Percentiles rank a stretch among this genome's conserved stretches.
These are phyloP conservation scores for Phytopythium mirpurense DNA, from an alignment of 352 stramenopile species.

Conservation along the genomic window DNA sequence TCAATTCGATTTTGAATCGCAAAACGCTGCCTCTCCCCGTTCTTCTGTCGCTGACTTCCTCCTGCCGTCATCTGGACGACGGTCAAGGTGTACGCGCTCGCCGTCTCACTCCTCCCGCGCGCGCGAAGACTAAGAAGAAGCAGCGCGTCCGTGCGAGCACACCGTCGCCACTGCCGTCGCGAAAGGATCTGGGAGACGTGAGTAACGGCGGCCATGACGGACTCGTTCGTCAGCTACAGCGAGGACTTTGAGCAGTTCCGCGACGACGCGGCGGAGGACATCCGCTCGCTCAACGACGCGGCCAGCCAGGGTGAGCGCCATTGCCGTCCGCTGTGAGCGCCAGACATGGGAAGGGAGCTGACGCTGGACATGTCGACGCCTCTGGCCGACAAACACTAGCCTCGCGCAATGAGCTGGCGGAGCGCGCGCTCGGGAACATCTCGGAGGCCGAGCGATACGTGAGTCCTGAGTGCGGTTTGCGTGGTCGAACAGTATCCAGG, in stretches of 20 bases:
- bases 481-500: too few relatives aligned
- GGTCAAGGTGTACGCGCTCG: not conserved
- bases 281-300: slow-evolving; percentile 54
- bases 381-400: slow-evolving; percentile 9
- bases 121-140: too few relatives aligned
- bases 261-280: slow-evolving; percentile 68
- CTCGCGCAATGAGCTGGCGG: slow-evolving; percentile 39
- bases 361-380: not conserved
- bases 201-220: slow-evolving; percentile 43
- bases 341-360: not conserved
- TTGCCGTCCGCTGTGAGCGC: not conserved
- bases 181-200: not conserved
- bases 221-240: slow-evolving; percentile 74
- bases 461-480: slow-evolving; percentile 5
- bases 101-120: not conserved
- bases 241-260: slow-evolving; percentile 84
- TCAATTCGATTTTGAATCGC: slow-evolving; percentile 2
- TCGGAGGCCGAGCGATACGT: slow-evolving; percentile 76
- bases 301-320: slow-evolving; percentile 12
- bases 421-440: slow-evolving; percentile 63
- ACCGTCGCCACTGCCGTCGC: not conserved
- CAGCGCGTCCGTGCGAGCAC: not conserved
- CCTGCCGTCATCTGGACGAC: not conserved
- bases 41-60: slow-evolving; percentile 2
- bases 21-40: slow-evolving; percentile 2